Base-by-base conservation (phyloP, 306 rosid genomes). In the Rosa chinensis region DNA sequence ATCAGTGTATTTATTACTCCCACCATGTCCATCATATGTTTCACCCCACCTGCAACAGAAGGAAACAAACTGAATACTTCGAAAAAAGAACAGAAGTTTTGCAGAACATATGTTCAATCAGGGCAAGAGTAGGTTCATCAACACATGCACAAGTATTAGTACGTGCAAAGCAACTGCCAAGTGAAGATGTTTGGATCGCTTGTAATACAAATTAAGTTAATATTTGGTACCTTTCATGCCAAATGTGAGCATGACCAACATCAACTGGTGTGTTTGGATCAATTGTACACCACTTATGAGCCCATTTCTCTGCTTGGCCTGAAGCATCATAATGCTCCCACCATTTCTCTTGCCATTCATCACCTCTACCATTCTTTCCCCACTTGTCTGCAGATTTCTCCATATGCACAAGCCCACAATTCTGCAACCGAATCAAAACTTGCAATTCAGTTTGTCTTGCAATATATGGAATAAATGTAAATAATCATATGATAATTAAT, bases 351-450 rank as follows among this genome's bases (percentile, higher is more conserved):
- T 93, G 98, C 99, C 99, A 96, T 85, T 96, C 97, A 18, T 81
- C 85, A 23, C 97, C 98, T 20, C 76, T 79, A 72, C 91, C 92
- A 68, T 91, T 96, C 79, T 83, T 89, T 63, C 98, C 99, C 98
- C 99, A 96, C 89, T 96, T 91, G 84, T 96, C 98, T 79, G 98
- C 99, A 81, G 96, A 91, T 86, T 96, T 96, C 89, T 96, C 99
- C 35, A 96, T 52, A 78, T 84, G 86, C 86, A 90, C 79, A 82
- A 91, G 88, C 83, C 97, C 99, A 63, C 53, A 23, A 70, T 87
- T 92, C 99, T 96, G 96, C 84, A 86, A 82, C 49, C 76, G 53
- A 84, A 67, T 13, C 17, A 43, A 82, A 84, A 61, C 42, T 21
- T 12, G 18, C 42, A 43, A 25, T 52, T 76, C 62, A 58, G 68